A percentile compares a stretch with the other conserved stretches of the same genome.
Evolutionary conservation across 495 filamentous ascomycete species (phyloP).

Genomic region (Penicillium simplicissimum): DNA sequence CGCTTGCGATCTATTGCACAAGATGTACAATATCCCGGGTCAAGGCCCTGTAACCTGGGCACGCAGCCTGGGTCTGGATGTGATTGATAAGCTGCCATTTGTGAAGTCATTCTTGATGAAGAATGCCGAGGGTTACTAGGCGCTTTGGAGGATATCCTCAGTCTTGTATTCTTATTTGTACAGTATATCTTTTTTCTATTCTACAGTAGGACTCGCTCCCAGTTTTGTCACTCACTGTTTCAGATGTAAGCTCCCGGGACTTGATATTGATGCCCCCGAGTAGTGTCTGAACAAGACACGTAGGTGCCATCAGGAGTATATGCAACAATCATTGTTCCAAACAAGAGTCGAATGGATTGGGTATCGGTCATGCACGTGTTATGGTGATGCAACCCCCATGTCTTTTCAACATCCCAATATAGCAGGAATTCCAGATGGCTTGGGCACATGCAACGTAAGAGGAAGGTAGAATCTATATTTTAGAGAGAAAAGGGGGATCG

Average conservation of each 20-base stretch:
- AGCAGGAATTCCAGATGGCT: background rate
- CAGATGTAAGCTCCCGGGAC: background rate
- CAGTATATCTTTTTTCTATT: constrained; percentile 22
- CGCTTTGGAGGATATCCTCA: background rate
- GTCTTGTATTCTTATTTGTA: constrained; percentile 17
- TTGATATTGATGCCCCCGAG: background rate
- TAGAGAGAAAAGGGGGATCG: background rate
- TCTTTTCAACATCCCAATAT: background rate
- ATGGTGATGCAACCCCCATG: background rate
- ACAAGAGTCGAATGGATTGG: constrained; percentile 16
- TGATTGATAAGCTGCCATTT: constrained; percentile 73
- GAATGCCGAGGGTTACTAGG: constrained; percentile 68
- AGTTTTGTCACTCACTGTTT: background rate
- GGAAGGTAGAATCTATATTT: constrained; percentile 1
- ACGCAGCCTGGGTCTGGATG: constrained; percentile 72
- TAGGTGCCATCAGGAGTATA: background rate
- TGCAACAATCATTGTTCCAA: background rate
- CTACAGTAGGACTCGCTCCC: constrained; percentile 1
- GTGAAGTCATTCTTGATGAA: constrained; percentile 88
- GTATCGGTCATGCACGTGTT: constrained; percentile 17
- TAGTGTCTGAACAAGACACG: background rate
- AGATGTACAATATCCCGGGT: constrained; percentile 74
- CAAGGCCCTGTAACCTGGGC: constrained; percentile 74
- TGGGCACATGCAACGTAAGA: background rate
- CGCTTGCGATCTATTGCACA: constrained; percentile 90